A percentile compares a stretch with the other conserved stretches of the same genome.
Conservation (phyloP, 306 rosid species). For the Fagus sylvatica region DNA sequence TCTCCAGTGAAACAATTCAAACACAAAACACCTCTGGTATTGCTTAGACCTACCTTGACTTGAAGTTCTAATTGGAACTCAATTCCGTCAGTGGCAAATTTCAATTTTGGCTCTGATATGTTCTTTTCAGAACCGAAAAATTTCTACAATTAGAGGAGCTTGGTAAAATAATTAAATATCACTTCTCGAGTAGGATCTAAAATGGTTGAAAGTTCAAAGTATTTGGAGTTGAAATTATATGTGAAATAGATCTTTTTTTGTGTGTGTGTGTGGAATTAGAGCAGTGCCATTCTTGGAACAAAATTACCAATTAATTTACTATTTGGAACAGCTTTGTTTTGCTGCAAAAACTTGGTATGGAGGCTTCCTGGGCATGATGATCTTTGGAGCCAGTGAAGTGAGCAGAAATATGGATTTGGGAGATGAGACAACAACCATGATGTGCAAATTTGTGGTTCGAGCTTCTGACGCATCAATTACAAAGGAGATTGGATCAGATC, state of each 20-base stretch:
- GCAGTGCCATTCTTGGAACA: slow-evolving; percentile 1
- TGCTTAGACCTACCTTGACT: not conserved
- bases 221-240: not conserved
- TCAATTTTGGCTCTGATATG: not conserved
- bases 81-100: not conserved
- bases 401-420: slow-evolving; percentile 97
- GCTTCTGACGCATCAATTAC: slow-evolving; percentile 93
- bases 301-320: not conserved
- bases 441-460: slow-evolving; percentile 92
- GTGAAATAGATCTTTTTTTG: not conserved
- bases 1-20: not conserved
- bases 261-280: not conserved
- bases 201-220: not conserved
- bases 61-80: not conserved
- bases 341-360: slow-evolving; percentile 99
- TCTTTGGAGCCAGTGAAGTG: slow-evolving; percentile 98
- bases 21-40: not conserved
- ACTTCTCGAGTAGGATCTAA: not conserved
- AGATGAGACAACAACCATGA: slow-evolving; percentile 93
- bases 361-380: slow-evolving; percentile 94
- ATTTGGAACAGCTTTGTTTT: slow-evolving; percentile 67
- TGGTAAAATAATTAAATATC: not conserved
- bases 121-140: not conserved
- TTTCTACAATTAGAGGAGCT: not conserved
- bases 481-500: slow-evolving; percentile 89